Evolutionary conservation across 1,139 yeast genomes (phyloP), one percentile per base, ranked within the genome.

Genomic region (Magnusiomyces fungicola): DNA sequence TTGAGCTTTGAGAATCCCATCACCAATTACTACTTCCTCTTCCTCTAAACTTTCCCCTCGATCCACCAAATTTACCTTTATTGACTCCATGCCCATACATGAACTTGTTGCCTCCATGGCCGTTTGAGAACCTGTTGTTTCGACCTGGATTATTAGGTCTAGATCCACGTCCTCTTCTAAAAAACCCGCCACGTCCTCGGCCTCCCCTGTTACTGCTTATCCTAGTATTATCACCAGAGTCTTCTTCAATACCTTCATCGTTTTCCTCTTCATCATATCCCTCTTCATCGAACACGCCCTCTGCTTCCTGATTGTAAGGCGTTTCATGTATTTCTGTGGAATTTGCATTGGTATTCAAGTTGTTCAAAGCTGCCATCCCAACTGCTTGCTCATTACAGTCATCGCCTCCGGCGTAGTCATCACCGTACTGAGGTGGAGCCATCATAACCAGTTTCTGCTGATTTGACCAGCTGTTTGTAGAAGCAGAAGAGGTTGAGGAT

Each of bases 211-310:
- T 23, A 18, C 5, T 5, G 10, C 23, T 5, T 18, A 7, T 34
- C 7, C 32, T 14, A 39, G 14, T 24, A n/a, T 27, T 5, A 16
- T 25, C 27, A 2, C 16, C 27, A 3, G n/a, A n/a, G 10, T 37
- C 6, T 23, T 37, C 41, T 7, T 37, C 22, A 4, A n/a, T 19
- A 16, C 16, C 36, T 12, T 39, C 43, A 14, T 10, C 25, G 4
- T 42, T 54, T 25, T 53, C 49, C 10, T 43, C 51, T 21, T 46
- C 50, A 9, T 42, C 48, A 5, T 43, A 43, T 14, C 53, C 55
- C 1, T 39, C 50, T n/a, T 43, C 56, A 1, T 46, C 55, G n/a
- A 49, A 57, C 37, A 54, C 57, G 36, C 51, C 55, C 9, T 50
- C 55, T 7, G 9, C 25, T 27, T 43, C 33, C 14, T 22, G 36